Percentiles rank a stretch among this genome's conserved stretches.
These are phyloP conservation scores for Euphorbia pulcherrima DNA, from an alignment of 345 rosid genomes.

Conservation along the genomic window DNA sequence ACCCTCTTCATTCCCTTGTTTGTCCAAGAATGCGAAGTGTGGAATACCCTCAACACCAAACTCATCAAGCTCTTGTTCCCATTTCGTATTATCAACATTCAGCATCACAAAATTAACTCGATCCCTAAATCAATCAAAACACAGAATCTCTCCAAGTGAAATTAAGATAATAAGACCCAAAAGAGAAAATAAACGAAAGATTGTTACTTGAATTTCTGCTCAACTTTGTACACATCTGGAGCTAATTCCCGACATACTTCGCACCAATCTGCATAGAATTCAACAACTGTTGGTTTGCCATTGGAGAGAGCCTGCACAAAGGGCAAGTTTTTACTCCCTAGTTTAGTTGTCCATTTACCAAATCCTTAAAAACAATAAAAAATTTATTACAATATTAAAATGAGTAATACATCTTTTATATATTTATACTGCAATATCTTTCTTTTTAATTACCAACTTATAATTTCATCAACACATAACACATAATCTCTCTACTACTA, in stretches of 20 bases:
- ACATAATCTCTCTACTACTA: too few species aligned
- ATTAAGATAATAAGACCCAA: background rate
- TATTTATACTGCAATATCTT: too few species aligned
- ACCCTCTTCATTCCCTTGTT: constrained; percentile 86
- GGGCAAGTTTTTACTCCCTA: background rate
- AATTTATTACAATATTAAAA: too few species aligned
- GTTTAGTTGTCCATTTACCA: too few species aligned
- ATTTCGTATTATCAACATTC: constrained; percentile 91
- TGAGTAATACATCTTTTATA: too few species aligned
- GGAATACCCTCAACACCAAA: constrained; percentile 99
- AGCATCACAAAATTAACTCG: constrained; percentile 93
- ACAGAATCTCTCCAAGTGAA: background rate
- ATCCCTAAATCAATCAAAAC: constrained; percentile 44
- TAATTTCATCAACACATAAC: too few species aligned
- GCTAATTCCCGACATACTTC: constrained; percentile 94
- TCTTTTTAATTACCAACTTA: too few species aligned
- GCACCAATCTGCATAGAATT: constrained; percentile 98
- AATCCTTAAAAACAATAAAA: too few species aligned
- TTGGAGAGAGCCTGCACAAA: constrained; percentile 67
- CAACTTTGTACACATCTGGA: constrained; percentile 85
- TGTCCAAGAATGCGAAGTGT: constrained; percentile 80
- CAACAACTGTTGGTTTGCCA: constrained; percentile 94
- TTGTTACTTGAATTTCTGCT: constrained; percentile 80
- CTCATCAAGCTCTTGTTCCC: constrained; percentile 97
- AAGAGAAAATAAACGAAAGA: constrained; percentile 3